These are phyloP conservation scores for Aspergillus novoparasiticus DNA, from an alignment of 2,329 filamentous ascomycete genomes.

Conservation along the genomic window DNA sequence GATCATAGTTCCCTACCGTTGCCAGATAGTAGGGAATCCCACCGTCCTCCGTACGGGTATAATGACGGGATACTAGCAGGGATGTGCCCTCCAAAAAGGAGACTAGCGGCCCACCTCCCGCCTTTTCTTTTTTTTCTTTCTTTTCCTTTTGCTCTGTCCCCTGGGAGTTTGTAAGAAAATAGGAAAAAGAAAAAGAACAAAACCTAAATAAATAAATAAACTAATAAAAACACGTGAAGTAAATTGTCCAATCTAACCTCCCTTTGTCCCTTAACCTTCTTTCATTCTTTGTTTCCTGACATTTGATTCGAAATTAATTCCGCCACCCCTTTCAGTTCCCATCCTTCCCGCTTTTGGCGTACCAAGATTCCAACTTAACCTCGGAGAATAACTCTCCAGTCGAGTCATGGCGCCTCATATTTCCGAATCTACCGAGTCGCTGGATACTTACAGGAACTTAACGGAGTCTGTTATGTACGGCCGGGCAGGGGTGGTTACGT, in stretches of 20 bases:
- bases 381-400: conserved; percentile 15
- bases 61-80: conserved; percentile 4
- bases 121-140: conserved; percentile 2
- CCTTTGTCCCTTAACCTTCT: background rate
- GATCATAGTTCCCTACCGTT: background rate
- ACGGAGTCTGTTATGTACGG: background rate
- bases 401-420: background rate
- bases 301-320: background rate
- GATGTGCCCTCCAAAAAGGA: conserved; percentile 13
- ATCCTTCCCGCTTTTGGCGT: conserved; percentile 22
- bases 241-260: conserved; percentile 3
- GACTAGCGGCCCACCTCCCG: conserved; percentile 7
- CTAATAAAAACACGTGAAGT: conserved; percentile 16
- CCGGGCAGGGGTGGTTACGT: background rate
- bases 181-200: too few relatives aligned
- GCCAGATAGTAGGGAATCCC: conserved; percentile 4
- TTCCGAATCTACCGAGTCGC: background rate
- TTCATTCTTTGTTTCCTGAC: background rate
- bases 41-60: background rate
- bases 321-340: conserved; percentile 11
- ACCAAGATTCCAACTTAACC: conserved; percentile 23
- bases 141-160: conserved; percentile 1
- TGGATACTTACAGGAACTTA: background rate
- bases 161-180: background rate
- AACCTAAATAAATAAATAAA: background rate